These are phyloP conservation scores for Monilinia laxa DNA, from an alignment of 2,329 filamentous ascomycete genomes.

Conservation along the genomic window DNA sequence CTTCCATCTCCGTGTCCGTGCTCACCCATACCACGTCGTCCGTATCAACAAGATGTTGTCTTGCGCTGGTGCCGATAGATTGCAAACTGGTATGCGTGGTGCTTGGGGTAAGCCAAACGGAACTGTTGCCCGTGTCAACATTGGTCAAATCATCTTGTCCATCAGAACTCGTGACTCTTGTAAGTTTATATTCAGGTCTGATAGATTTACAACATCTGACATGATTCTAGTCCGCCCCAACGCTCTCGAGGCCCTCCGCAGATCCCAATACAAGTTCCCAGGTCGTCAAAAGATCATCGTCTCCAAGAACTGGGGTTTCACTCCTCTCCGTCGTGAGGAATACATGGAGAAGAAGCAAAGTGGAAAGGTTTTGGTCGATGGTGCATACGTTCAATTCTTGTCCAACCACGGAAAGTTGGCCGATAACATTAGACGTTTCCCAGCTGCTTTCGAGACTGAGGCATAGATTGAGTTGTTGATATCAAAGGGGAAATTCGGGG, in stretches of 20 bases:
- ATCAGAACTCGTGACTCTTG: slow-evolving; percentile 94
- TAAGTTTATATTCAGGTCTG: slow-evolving; percentile 48
- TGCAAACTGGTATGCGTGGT: slow-evolving; percentile 99
- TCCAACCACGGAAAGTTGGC: slow-evolving; percentile 84
- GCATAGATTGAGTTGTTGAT: slow-evolving; percentile 33
- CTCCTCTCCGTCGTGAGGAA: slow-evolving; percentile 93
- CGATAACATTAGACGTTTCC: slow-evolving; percentile 92
- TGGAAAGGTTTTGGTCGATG: slow-evolving; percentile 92
- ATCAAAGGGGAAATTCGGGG: slow-evolving; percentile 21
- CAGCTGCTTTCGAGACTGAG: slow-evolving; percentile 70
- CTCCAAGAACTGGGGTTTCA: slow-evolving; percentile 99
- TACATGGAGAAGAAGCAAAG: slow-evolving; percentile 94
- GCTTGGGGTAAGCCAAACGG: slow-evolving; percentile 99
- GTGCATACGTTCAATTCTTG: slow-evolving; percentile 99
- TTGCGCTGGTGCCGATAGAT: slow-evolving; percentile 99
- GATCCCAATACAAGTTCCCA: slow-evolving; percentile 99
- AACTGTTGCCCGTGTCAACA: slow-evolving; percentile 99
- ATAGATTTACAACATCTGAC: slow-evolving; percentile 34
- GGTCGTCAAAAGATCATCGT: slow-evolving; percentile 99
- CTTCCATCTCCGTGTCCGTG: slow-evolving; percentile 76
- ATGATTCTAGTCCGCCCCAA: slow-evolving; percentile 68
- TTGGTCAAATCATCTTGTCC: slow-evolving; percentile 97
- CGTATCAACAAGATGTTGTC: slow-evolving; percentile 99
- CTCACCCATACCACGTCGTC: slow-evolving; percentile 99
- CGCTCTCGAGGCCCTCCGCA: slow-evolving; percentile 97